These are phyloP conservation scores for Nicotiana sylvestris DNA, from an alignment of 257 asterid species.

Conservation along the genomic window DNA sequence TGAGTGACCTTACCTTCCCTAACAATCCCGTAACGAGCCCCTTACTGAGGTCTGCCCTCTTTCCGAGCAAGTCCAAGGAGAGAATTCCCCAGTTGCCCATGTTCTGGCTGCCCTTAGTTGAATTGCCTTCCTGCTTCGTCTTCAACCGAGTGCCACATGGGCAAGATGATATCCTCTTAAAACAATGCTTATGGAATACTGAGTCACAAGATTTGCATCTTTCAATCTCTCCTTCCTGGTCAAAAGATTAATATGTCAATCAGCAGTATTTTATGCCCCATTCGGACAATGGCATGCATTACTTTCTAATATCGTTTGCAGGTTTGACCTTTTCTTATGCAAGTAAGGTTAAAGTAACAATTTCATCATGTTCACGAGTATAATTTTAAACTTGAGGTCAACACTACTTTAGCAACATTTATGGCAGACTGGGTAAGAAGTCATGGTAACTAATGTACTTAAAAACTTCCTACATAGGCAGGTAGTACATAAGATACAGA, in stretches of 20 bases:
- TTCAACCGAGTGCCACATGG: constrained; percentile 62
- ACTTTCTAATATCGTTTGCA: neutral
- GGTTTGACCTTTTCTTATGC: neutral
- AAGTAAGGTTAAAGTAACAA: neutral
- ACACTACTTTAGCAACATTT: neutral
- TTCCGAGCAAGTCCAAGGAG: constrained; percentile 25
- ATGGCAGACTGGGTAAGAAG: neutral
- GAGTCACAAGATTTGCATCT: constrained; percentile 66
- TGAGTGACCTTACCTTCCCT: constrained; percentile 51
- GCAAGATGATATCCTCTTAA: constrained; percentile 51
- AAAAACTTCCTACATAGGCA: neutral
- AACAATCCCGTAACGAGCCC: constrained; percentile 61
- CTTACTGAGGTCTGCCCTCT: constrained; percentile 30
- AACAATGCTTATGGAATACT: constrained; percentile 81
- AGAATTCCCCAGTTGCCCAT: neutral
- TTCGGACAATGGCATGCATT: neutral
- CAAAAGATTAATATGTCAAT: constrained; percentile 11
- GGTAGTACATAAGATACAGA: neutral
- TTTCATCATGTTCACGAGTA: neutral
- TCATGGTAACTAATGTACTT: neutral
- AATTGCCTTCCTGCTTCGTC: constrained; percentile 27
- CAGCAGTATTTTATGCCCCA: neutral
- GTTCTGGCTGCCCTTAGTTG: constrained; percentile 21
- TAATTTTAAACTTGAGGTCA: neutral
- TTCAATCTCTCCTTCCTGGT: constrained; percentile 79